Percentiles rank a stretch among this genome's conserved stretches.
phyloP scores from a whole-genome alignment of 495 filamentous ascomycete species.

The Amniculicola lignicola region DNA sequence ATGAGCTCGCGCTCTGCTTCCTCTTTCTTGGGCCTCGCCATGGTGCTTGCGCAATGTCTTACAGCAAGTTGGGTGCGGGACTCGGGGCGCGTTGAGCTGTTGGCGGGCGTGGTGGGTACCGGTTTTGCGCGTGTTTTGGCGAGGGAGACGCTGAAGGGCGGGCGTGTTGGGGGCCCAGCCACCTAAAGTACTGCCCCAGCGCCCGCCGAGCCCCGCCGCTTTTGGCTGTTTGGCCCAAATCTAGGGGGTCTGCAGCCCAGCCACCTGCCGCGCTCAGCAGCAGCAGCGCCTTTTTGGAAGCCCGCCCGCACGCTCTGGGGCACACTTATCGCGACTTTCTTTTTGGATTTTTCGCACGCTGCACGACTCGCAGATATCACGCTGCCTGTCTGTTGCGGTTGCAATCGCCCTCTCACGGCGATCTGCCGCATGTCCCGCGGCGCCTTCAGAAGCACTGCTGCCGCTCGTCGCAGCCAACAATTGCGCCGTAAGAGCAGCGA shows the following conservation, averaged over 20 bases:
- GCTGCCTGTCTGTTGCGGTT: too few relatives aligned
- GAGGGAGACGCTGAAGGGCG: constrained; percentile 6
- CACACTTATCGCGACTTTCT: too few relatives aligned
- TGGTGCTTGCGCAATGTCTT: constrained; percentile 33
- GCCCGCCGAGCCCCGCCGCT: constrained; percentile 2
- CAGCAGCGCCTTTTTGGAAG: too few relatives aligned
- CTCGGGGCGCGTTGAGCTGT: background rate
- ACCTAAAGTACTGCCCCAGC: constrained; percentile 4
- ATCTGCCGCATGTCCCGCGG: too few relatives aligned
- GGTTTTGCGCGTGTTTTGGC: constrained; percentile 1
- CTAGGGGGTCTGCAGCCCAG: too few relatives aligned
- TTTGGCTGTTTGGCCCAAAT: too few relatives aligned
- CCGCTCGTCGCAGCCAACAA: background rate
- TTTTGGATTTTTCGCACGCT: too few relatives aligned
- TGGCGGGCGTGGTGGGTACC: background rate
- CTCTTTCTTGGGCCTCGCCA: constrained; percentile 50
- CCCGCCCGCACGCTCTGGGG: too few relatives aligned
- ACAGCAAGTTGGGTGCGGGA: background rate
- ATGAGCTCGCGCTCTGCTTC: constrained; percentile 40
- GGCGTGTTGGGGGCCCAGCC: background rate
- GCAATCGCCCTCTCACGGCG: too few relatives aligned
- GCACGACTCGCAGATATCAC: too few relatives aligned
- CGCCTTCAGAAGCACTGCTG: too few relatives aligned
- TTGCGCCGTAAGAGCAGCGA: constrained; percentile 18
- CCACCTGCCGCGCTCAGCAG: background rate